Percentiles rank a stretch among this genome's conserved stretches.
These are phyloP conservation scores for Dalbergia cultrata DNA, from an alignment of 306 rosid species.

Conservation along the genomic window DNA sequence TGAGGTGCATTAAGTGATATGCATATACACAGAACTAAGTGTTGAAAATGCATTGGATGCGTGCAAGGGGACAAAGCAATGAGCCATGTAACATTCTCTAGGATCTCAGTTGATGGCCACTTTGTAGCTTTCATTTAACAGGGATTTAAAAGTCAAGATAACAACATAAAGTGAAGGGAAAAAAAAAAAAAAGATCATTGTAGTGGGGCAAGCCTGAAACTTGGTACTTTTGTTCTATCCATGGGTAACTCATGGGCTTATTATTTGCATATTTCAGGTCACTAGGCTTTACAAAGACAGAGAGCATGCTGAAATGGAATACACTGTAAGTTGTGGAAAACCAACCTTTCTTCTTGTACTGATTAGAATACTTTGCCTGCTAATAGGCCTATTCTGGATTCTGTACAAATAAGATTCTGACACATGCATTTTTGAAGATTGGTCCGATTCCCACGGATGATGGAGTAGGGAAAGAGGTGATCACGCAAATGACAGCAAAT, in stretches of 20 bases:
- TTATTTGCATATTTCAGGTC: slow-evolving; percentile 58
- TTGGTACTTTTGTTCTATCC: background rate
- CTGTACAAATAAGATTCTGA: slow-evolving; percentile 44
- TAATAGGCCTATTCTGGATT: background rate
- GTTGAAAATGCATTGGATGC: too few relatives aligned
- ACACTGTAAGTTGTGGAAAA: slow-evolving; percentile 68
- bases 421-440: slow-evolving; percentile 61
- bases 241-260: slow-evolving; percentile 19
- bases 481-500: slow-evolving; percentile 74
- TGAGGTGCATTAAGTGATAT: background rate
- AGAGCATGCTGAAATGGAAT: slow-evolving; percentile 94
- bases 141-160: too few relatives aligned
- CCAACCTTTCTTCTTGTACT: background rate
- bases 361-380: background rate
- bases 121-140: too few relatives aligned
- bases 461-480: slow-evolving; percentile 85
- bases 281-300: slow-evolving; percentile 80
- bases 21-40: background rate
- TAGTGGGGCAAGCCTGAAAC: slow-evolving; percentile 6
- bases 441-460: slow-evolving; percentile 92
- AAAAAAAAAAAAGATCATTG: background rate
- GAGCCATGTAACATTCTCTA: too few relatives aligned
- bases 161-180: too few relatives aligned
- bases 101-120: too few relatives aligned
- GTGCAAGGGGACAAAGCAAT: too few relatives aligned